phyloP scores from a whole-genome alignment of 805 yeast species.

The Lachancea cidri region DNA sequence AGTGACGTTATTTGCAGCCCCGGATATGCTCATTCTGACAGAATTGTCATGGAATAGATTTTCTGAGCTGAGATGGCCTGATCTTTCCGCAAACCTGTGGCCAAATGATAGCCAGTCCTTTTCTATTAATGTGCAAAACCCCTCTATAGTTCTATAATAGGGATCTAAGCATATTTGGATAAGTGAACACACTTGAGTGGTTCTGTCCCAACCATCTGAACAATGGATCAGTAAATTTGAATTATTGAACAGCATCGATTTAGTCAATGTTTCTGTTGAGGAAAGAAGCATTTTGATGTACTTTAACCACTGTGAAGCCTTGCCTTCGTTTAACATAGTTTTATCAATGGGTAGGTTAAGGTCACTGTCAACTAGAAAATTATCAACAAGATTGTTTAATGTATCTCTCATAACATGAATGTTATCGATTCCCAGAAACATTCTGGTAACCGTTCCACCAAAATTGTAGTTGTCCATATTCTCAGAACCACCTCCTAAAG shows the following conservation, averaged over 20 bases:
- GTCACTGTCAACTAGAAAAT: conserved; percentile 61
- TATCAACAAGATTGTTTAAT: conserved; percentile 53
- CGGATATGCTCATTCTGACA: conserved; percentile 12
- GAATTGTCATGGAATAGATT: conserved; percentile 42
- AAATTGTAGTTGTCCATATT: conserved; percentile 78
- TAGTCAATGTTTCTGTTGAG: conserved; percentile 71
- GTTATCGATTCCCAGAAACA: conserved; percentile 87
- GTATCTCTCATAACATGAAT: conserved; percentile 94
- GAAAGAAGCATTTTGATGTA: conserved; percentile 62
- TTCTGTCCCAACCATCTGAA: conserved; percentile 98
- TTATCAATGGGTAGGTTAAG: conserved; percentile 48
- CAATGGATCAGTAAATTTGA: conserved; percentile 87
- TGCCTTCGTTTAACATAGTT: conserved; percentile 48
- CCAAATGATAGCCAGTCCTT: conserved; percentile 97
- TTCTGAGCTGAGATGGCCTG: conserved; percentile 64
- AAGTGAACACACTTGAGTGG: conserved; percentile 81
- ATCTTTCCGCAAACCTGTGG: conserved; percentile 78
- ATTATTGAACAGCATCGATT: conserved; percentile 75
- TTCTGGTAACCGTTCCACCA: conserved; percentile 48
- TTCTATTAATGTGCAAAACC: conserved; percentile 79
- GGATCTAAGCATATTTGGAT: conserved; percentile 89
- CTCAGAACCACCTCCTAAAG: conserved; percentile 97
- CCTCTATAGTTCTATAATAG: conserved; percentile 78
- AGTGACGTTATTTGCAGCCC: conserved; percentile 10
- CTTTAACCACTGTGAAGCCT: conserved; percentile 67